Percentiles rank a stretch among this genome's conserved stretches.
Conservation (phyloP, 2,329 filamentous ascomycete species). For the Ramularia endophylla region DNA sequence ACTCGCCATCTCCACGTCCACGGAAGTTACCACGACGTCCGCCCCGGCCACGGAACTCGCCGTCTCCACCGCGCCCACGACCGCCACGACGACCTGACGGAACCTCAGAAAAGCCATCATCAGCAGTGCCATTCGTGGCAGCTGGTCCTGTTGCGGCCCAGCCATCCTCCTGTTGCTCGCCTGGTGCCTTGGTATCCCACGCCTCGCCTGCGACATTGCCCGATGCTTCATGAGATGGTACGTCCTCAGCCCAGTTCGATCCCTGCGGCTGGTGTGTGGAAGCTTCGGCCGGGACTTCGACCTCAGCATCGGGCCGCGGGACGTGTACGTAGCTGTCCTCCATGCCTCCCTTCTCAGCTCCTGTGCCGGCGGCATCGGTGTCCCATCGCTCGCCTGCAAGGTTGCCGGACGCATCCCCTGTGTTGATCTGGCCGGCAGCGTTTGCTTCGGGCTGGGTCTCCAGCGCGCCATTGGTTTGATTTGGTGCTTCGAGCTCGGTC, state of each 20-base stretch:
- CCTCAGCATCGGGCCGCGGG: conserved; percentile 66
- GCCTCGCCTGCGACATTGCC: conserved; percentile 28
- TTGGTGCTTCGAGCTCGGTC: conserved; percentile 57
- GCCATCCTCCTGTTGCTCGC: conserved; percentile 37
- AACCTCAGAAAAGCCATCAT: conserved; percentile 69
- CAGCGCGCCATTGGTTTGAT: conserved; percentile 30
- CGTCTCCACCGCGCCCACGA: conserved; percentile 36
- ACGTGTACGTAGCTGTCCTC: conserved; percentile 71
- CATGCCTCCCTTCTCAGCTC: conserved; percentile 44
- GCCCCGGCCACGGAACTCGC: conserved; percentile 27
- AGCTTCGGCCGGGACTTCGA: conserved; percentile 55
- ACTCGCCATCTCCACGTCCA: conserved; percentile 29
- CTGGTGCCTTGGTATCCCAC: conserved; percentile 29
- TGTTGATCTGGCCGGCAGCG: conserved; percentile 33
- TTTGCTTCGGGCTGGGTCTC: conserved; percentile 24
- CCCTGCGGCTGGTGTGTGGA: conserved; percentile 50
- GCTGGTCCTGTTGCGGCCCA: conserved; percentile 13
- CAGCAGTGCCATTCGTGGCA: conserved; percentile 31
- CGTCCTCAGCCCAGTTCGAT: conserved; percentile 79
- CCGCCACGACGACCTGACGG: conserved; percentile 21
- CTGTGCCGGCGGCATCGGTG: conserved; percentile 40
- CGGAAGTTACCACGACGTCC: conserved; percentile 17
- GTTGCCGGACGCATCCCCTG: conserved; percentile 40
- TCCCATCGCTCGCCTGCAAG: conserved; percentile 64
- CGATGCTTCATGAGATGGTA: conserved; percentile 15